phyloP scores from a whole-genome alignment of 2,329 filamentous ascomycete genomes.

The Chaetomium sp. region DNA sequence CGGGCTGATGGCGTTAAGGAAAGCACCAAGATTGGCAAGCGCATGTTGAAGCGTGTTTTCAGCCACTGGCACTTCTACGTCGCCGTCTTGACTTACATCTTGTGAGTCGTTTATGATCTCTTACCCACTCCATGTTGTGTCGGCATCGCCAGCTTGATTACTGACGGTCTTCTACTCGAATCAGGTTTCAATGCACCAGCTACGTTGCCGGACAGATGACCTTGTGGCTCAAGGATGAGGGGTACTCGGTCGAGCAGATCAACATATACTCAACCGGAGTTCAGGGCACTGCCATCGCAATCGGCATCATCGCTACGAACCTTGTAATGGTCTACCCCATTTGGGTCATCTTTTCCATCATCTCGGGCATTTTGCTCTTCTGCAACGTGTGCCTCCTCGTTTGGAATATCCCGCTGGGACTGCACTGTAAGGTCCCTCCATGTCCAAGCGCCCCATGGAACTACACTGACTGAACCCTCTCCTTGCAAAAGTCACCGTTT shows the following conservation, averaged over 20 bases:
- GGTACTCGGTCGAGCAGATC: not conserved
- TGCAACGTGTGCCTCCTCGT: slow-evolving; percentile 3
- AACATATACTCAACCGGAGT: not conserved
- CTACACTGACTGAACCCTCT: not conserved
- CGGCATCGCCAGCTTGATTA: not conserved
- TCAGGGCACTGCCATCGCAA: slow-evolving; percentile 1
- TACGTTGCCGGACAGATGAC: slow-evolving; percentile 3
- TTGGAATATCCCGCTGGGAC: slow-evolving; percentile 3
- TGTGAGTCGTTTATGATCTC: not conserved
- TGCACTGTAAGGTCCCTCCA: not conserved
- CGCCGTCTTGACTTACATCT: not conserved
- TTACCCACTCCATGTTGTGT: too few relatives aligned
- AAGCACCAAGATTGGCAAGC: slow-evolving; percentile 1
- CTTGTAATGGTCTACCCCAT: slow-evolving; percentile 3
- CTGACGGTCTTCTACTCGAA: not conserved
- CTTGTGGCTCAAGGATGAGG: slow-evolving; percentile 1
- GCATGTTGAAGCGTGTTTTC: slow-evolving; percentile 1
- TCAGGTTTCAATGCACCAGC: not conserved
- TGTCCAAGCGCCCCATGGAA: not conserved
- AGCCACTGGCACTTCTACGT: slow-evolving; percentile 4
- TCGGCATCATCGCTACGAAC: slow-evolving; percentile 3
- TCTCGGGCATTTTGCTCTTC: not conserved
- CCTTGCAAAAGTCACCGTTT: not conserved
- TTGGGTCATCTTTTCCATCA: slow-evolving; percentile 5
- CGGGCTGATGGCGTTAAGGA: not conserved